Conservation (phyloP, 805 yeast genomes). For the Wickerhamiella kurtzmanii region DNA sequence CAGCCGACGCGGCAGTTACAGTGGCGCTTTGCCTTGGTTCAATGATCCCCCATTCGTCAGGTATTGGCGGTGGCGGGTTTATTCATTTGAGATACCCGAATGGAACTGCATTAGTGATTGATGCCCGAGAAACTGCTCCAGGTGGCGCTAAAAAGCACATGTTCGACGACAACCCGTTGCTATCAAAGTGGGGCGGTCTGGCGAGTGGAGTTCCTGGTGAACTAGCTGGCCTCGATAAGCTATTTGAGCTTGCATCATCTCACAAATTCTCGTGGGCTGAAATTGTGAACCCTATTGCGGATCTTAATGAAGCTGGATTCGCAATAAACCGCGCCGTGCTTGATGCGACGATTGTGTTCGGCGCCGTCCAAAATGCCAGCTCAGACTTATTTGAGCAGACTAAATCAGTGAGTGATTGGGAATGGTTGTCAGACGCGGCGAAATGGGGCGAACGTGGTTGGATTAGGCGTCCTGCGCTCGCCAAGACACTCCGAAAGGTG, state of each 20-base stretch:
- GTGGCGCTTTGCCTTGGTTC: conserved; percentile 82
- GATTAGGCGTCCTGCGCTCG: conserved; percentile 39
- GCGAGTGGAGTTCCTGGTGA: conserved; percentile 90
- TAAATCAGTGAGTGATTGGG: conserved; percentile 22
- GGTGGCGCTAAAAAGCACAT: conserved; percentile 44
- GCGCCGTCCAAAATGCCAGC: conserved; percentile 23
- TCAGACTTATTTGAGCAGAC: conserved; percentile 10
- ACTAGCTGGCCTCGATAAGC: conserved; percentile 59
- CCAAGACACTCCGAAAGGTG: conserved; percentile 50
- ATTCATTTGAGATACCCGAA: conserved; percentile 37
- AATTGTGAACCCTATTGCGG: conserved; percentile 60
- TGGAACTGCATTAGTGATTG: conserved; percentile 47
- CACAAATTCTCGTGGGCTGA: conserved; percentile 62
- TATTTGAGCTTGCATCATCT: conserved; percentile 50
- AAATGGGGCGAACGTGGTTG: conserved; percentile 9
- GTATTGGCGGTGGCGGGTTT: conserved; percentile 89
- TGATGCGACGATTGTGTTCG: conserved; percentile 27
- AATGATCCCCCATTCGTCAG: conserved; percentile 68
- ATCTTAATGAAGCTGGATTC: conserved; percentile 56
- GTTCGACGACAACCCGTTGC: conserved; percentile 36
- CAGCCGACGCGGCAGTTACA: conserved; percentile 89
- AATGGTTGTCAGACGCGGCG: conserved; percentile 14
- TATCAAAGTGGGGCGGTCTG: conserved; percentile 68
- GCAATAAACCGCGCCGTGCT: conserved; percentile 34
- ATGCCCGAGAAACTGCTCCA: conserved; percentile 88